These are phyloP conservation scores for Cercospora sesami DNA, from an alignment of 2,329 filamentous ascomycete species.

Conservation along the genomic window DNA sequence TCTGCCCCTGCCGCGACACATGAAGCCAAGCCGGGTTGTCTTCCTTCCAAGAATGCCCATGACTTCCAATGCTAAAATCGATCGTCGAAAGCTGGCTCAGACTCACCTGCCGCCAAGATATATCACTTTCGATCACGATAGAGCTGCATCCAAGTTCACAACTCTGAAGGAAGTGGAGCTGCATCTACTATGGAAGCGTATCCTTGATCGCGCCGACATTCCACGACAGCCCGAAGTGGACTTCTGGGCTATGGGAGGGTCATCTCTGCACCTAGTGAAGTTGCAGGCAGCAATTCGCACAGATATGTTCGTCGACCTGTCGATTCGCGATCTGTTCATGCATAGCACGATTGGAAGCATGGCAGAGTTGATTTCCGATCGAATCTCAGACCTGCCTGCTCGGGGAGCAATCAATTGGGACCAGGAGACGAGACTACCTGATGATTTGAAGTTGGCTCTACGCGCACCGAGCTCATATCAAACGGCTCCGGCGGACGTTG, in stretches of 20 bases:
- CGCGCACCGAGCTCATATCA: neutral
- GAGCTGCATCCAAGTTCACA: neutral
- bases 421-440: slow-evolving; percentile 37
- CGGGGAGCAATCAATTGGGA: slow-evolving; percentile 43
- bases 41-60: slow-evolving; percentile 34
- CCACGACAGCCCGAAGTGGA: slow-evolving; percentile 34
- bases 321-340: slow-evolving; percentile 44
- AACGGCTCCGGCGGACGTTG: neutral
- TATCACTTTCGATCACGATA: neutral
- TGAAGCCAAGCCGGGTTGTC: slow-evolving; percentile 40
- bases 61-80: slow-evolving; percentile 36
- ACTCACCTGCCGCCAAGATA: slow-evolving; percentile 25
- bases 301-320: slow-evolving; percentile 37
- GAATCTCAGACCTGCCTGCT: slow-evolving; percentile 7
- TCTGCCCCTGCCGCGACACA: slow-evolving; percentile 42
- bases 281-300: slow-evolving; percentile 43
- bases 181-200: slow-evolving; percentile 21
- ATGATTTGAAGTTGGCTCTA: slow-evolving; percentile 14
- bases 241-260: slow-evolving; percentile 49
- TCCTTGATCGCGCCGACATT: slow-evolving; percentile 18
- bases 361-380: slow-evolving; percentile 38
- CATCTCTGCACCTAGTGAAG: slow-evolving; percentile 44
- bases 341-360: slow-evolving; percentile 44
- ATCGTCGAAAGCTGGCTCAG: slow-evolving; percentile 31
- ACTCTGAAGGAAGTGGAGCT: slow-evolving; percentile 23